A percentile compares a stretch with the other conserved stretches of the same genome.
These are phyloP conservation scores for Kwoniella shivajii DNA, from an alignment of 1,284 basidiomycete species.

Conservation along the genomic window DNA sequence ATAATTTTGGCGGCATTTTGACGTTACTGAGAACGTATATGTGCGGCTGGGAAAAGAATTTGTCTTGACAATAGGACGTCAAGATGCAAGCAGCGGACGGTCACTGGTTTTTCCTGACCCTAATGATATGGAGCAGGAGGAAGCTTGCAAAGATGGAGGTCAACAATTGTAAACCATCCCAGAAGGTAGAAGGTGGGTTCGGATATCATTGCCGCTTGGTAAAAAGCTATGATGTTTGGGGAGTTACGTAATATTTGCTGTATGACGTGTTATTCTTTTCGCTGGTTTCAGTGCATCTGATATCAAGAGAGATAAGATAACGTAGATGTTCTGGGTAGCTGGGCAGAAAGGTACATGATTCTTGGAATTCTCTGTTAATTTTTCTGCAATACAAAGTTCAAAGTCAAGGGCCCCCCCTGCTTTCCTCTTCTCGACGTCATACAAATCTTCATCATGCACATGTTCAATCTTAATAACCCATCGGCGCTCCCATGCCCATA, in stretches of 20 bases:
- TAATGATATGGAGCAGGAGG: too few relatives aligned
- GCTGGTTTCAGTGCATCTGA: background rate
- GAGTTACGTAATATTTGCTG: background rate
- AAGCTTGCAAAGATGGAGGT: too few relatives aligned
- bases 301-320: background rate
- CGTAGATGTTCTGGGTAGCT: too few relatives aligned
- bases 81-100: too few relatives aligned
- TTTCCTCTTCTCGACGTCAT: background rate
- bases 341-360: background rate
- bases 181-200: too few relatives aligned
- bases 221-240: background rate
- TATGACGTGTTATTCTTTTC: background rate
- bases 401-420: too few relatives aligned
- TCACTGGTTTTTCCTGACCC: too few relatives aligned
- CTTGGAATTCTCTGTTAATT: background rate
- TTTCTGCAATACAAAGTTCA: too few relatives aligned
- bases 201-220: background rate
- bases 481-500: slow-evolving; percentile 38
- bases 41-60: too few relatives aligned
- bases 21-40: too few relatives aligned
- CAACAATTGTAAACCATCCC: too few relatives aligned
- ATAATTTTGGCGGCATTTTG: slow-evolving; percentile 44
- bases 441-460: background rate
- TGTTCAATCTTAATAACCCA: slow-evolving; percentile 19
- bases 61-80: too few relatives aligned